Evolutionary conservation across 2,329 filamentous ascomycete genomes (phyloP).

Genomic region (Paraconiothyrium sp.): DNA sequence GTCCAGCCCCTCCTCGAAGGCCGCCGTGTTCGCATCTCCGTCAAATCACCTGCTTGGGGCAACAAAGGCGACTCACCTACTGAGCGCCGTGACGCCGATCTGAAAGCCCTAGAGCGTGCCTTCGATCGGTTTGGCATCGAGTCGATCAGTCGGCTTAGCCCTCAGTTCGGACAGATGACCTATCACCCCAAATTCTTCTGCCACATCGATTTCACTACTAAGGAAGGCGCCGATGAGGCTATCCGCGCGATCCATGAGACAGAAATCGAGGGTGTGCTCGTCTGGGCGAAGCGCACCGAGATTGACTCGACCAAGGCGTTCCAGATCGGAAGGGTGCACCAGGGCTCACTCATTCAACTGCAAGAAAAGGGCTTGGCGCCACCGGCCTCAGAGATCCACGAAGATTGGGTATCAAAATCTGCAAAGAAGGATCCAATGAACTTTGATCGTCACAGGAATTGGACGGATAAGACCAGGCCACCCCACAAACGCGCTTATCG

Average conservation of each 20-base stretch:
- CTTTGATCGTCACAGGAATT: slow-evolving; percentile 4
- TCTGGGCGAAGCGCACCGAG: slow-evolving; percentile 14
- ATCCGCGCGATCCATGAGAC: slow-evolving; percentile 24
- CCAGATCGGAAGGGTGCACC: slow-evolving; percentile 27
- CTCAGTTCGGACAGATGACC: slow-evolving; percentile 21
- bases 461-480: background rate
- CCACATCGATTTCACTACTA: slow-evolving; percentile 36
- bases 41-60: slow-evolving; percentile 33
- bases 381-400: slow-evolving; percentile 21
- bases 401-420: slow-evolving; percentile 22
- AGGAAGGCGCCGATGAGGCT: slow-evolving; percentile 32
- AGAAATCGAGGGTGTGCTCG: slow-evolving; percentile 24
- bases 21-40: slow-evolving; percentile 29
- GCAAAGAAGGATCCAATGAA: slow-evolving; percentile 9
- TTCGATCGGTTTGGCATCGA: slow-evolving; percentile 32
- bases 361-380: slow-evolving; percentile 27
- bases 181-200: slow-evolving; percentile 25
- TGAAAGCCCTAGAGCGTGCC: slow-evolving; percentile 19
- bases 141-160: slow-evolving; percentile 18
- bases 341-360: slow-evolving; percentile 22
- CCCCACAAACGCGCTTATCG: background rate
- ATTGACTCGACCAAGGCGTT: slow-evolving; percentile 23
- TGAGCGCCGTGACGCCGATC: slow-evolving; percentile 11
- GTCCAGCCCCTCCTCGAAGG: slow-evolving; percentile 28
- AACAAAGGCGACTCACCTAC: background rate